These are phyloP conservation scores for Linnemannia zychae DNA, from an alignment of 192 early-diverging fungal genomes.

Conservation along the genomic window DNA sequence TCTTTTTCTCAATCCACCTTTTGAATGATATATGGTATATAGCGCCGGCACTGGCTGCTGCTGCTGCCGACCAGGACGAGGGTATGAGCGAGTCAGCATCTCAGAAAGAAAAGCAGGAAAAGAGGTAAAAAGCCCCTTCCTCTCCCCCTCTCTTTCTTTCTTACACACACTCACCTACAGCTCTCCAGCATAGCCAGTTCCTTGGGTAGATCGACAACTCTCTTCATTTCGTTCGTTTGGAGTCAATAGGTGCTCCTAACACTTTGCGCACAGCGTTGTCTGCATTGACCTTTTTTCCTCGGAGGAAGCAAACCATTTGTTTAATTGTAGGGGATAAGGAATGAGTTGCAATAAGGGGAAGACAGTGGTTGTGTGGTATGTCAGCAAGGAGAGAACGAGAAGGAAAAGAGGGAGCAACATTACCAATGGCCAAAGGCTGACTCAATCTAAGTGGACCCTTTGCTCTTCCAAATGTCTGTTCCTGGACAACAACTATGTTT, in stretches of 20 bases:
- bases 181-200: neutral
- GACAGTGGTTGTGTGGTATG: slow-evolving; percentile 8
- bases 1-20: neutral
- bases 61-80: slow-evolving; percentile 35
- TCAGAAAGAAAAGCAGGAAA: slow-evolving; percentile 42
- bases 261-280: too few relatives aligned
- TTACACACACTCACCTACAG: too few relatives aligned
- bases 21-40: neutral
- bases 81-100: slow-evolving; percentile 13
- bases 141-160: too few relatives aligned
- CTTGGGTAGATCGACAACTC: neutral
- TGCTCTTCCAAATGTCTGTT: neutral
- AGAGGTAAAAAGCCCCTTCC: slow-evolving; percentile 7
- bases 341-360: neutral
- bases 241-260: too few relatives aligned
- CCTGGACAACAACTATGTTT: neutral
- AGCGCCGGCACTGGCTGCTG: slow-evolving; percentile 49
- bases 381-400: neutral
- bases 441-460: neutral
- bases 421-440: neutral
- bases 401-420: neutral
- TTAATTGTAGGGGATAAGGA: neutral
- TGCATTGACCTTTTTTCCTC: neutral
- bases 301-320: neutral
- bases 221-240: neutral